phyloP scores from a whole-genome alignment of 345 rosid genomes.

The Eucalyptus tenuipes region DNA sequence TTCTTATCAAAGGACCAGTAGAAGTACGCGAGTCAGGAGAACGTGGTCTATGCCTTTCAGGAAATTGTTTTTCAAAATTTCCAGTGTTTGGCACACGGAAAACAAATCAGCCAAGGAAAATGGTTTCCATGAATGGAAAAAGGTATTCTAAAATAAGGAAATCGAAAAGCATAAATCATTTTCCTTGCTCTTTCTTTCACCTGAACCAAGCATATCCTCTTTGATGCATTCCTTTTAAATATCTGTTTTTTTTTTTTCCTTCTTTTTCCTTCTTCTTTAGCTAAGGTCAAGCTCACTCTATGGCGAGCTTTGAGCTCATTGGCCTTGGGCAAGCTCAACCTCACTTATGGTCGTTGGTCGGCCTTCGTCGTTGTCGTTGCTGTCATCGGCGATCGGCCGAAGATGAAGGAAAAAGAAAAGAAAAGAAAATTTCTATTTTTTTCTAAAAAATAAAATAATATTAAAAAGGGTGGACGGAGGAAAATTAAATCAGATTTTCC shows the following conservation, averaged over 20 bases:
- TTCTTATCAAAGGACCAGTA: not conserved
- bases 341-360: rapidly evolving
- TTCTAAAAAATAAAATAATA: no score
- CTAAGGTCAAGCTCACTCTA: no score
- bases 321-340: no score
- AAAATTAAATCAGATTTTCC: no score
- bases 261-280: not conserved
- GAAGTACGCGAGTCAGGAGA: not conserved
- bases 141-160: not conserved
- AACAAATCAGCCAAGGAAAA: not conserved
- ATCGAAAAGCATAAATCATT: not conserved
- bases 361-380: rapidly evolving
- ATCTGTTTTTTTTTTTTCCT: no score
- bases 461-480: no score
- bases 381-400: rapidly evolving
- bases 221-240: not conserved
- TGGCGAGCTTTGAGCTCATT: no score
- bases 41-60: not conserved
- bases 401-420: no score
- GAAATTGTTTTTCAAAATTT: not conserved
- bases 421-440: no score
- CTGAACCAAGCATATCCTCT: not conserved
- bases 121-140: not conserved
- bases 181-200: not conserved
- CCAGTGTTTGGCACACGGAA: not conserved